Conservation (phyloP, 129 eudicot genomes). For the Logfia minima region DNA sequence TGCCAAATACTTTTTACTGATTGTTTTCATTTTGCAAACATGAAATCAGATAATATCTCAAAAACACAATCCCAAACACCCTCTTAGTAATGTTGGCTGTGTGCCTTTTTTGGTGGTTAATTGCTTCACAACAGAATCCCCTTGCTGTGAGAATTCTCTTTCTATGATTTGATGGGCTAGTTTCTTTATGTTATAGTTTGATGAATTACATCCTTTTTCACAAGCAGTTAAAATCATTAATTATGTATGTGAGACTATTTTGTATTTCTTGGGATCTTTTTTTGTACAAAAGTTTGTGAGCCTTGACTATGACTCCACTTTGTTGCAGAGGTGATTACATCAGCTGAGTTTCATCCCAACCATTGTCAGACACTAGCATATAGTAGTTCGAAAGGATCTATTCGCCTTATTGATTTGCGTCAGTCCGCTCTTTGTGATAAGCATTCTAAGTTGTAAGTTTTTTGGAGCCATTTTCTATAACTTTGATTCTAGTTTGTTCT, state of each 20-base stretch:
- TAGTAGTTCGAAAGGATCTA: conserved; percentile 97
- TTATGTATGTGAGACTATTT: neutral
- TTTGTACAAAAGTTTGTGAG: neutral
- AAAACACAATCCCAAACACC: neutral
- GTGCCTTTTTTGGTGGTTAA: neutral
- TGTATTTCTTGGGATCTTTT: neutral
- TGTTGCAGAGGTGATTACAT: conserved; percentile 91
- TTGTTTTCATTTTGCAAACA: neutral
- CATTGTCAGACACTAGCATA: conserved; percentile 91
- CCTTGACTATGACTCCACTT: conserved; percentile 13
- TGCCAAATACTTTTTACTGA: too few relatives aligned
- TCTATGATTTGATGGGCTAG: neutral
- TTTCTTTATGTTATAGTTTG: too few relatives aligned
- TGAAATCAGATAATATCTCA: neutral
- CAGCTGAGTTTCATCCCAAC: conserved; percentile 95
- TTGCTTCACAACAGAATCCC: neutral
- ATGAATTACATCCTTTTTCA: neutral
- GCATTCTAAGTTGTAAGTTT: conserved; percentile 85
- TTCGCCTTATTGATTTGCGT: conserved; percentile 94
- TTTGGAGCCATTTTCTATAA: conserved; percentile 4
- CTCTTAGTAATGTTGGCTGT: neutral
- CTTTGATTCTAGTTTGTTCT: neutral
- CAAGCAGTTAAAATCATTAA: neutral
- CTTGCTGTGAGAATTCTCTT: too few relatives aligned
- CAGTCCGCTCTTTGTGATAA: conserved; percentile 93